Base-by-base conservation (phyloP, 2,329 filamentous ascomycete genomes). In the Colletotrichum orbiculare region DNA sequence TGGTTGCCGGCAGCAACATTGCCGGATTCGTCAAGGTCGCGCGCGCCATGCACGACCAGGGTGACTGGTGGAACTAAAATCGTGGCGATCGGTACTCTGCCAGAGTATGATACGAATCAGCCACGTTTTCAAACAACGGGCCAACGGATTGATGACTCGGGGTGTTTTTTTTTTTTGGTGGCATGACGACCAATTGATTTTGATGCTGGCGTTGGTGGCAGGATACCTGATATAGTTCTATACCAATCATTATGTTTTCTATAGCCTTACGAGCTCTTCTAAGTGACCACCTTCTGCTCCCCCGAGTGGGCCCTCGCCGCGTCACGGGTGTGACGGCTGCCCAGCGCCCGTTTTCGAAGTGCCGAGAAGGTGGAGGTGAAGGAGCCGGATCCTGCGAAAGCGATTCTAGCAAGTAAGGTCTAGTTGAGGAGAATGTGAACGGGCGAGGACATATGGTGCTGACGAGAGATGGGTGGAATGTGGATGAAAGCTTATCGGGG, bases 1-100 rank as follows among this genome's bases (percentile, higher is more conserved):
- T 98, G 76, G 94, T 98, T 45, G 94, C 93, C 65, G 96, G 96
- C 73, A 92, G 90, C 84, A 98, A 98, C 83, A 97, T 99, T 83
- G 96, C 96, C 67, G 96, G 96, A 64, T 98, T 97, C 84, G 91
- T 91, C 81, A 99, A 98, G 90, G 95, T 98, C 60, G 94, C 91
- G 56, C 87, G 89, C 73, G 95, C 96, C 74, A 98, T 98, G 95
- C 87, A 91, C 77, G 93, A 97, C 79, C 95, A 97, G 82, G 96
- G 96, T 74, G 95, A 98, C 81, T 98, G 94, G 95, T 98, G 86
- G 86, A 66, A 70, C 62, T 69, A 68, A 66, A 37, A 39, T 41
- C 9, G 15, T 33, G 10, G 7, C 34, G 35, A 10, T 25, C 25
- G 25, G 39, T 11, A 53, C n/a, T 10, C 12, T 9, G 49, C 37